A percentile compares a stretch with the other conserved stretches of the same genome.
Evolutionary conservation across 495 filamentous ascomycete species (phyloP).

Genomic region (Trichoderma orchidacearum): DNA sequence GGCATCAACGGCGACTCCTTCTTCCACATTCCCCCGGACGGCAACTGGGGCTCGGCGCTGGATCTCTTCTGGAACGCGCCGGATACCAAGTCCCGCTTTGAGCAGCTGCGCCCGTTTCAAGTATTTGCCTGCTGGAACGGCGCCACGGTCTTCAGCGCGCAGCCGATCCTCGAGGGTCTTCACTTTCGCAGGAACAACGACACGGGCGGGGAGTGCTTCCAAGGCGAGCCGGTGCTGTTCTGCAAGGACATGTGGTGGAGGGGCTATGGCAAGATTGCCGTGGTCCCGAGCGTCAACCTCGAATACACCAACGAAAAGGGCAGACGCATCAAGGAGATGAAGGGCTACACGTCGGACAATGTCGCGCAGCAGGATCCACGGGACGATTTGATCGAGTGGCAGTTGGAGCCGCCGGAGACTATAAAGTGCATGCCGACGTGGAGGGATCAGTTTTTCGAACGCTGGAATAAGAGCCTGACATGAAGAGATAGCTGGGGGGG

Average conservation of each 20-base stretch:
- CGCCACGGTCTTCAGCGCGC: constrained; percentile 17
- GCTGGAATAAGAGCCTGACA: not conserved
- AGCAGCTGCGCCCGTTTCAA: constrained; percentile 26
- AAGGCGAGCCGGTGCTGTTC: constrained; percentile 33
- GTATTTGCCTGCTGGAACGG: constrained; percentile 44
- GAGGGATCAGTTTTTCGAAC: not conserved
- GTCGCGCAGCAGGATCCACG: constrained; percentile 8
- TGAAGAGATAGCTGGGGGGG: too few species aligned
- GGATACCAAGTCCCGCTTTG: constrained; percentile 11
- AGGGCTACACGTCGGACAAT: constrained; percentile 24
- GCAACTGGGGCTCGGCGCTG: constrained; percentile 22
- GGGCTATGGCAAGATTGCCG: constrained; percentile 31
- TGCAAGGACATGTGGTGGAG: constrained; percentile 34
- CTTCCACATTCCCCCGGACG: constrained; percentile 32
- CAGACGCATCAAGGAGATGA: constrained; percentile 20
- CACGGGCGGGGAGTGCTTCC: constrained; percentile 25
- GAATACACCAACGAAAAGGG: constrained; percentile 26
- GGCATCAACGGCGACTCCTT: constrained; percentile 34
- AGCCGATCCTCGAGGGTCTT: constrained; percentile 17
- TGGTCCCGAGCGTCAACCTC: constrained; percentile 34
- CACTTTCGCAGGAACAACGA: constrained; percentile 17
- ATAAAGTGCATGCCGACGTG: constrained; percentile 14
- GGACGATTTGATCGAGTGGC: constrained; percentile 12
- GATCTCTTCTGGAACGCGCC: constrained; percentile 34
- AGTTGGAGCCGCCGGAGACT: constrained; percentile 9